Evolutionary conservation across 169 alveolate genomes (phyloP), one percentile per base, ranked within the genome.

Genomic region (Plasmodium malariae): DNA sequence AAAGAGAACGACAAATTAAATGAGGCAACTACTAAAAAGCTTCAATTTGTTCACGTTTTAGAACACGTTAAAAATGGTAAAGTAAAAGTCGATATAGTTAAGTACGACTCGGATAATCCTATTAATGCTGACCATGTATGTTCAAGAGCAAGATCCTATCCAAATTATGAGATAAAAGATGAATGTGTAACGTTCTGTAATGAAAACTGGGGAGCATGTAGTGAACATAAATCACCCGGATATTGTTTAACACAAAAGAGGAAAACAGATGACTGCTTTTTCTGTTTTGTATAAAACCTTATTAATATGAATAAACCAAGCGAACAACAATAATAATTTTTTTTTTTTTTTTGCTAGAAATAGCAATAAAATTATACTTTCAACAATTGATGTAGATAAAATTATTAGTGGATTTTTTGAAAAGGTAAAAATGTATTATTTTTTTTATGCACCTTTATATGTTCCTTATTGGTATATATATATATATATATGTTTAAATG

Each of bases 221-320:
- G 14, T 2, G 12, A 57, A 0, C 14, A 57, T n/a, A n/a, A 12
- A 0, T 57, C 68, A 57, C 68, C 68, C 19, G 68, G 68, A 21
- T 26, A 14, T 3, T 57, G 68, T 21, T 57, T 57, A 57, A 19
- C 68, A n/a, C 19, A 19, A n/a, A 19, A 19, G 14, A n/a, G 28
- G 9, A 57, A 19, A 21, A 21, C 19, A 0, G 19, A 57, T 4
- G 68, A 57, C 11, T 57, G 68, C 28, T 57, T 19, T 21, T 57
- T 57, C 68, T 57, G 68, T 21, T 57, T n/a, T 21, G 68, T 57
- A 57, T 57, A 57, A 57, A 57, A 21, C 11, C 0, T n/a, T 21
- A 21, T 57, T n/a, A n/a, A n/a, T n/a, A n/a, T n/a, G n/a, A n/a
- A n/a, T n/a, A n/a, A n/a, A n/a, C n/a, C n/a, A n/a, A n/a, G n/a